Conservation (phyloP, 805 yeast species). For the Candida caryicola region DNA sequence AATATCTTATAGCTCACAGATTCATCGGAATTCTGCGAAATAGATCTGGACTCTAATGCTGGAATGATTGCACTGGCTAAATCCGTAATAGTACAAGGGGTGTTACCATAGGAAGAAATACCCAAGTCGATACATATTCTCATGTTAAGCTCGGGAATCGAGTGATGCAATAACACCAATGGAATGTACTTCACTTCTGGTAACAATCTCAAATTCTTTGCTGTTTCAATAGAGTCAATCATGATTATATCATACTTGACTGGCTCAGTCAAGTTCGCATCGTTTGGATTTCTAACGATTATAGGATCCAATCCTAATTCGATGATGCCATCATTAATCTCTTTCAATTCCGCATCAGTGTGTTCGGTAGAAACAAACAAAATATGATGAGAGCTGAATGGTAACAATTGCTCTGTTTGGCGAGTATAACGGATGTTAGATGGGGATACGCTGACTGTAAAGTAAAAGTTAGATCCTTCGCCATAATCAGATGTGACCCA, state of each 20-base stretch:
- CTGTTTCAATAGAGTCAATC: conserved; percentile 76
- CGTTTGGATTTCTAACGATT: conserved; percentile 53
- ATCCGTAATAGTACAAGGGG: conserved; percentile 81
- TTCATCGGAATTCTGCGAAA: conserved; percentile 77
- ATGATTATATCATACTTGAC: conserved; percentile 75
- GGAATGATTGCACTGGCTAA: conserved; percentile 81
- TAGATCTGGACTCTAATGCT: conserved; percentile 78
- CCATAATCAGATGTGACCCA: conserved; percentile 86
- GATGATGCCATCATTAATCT: conserved; percentile 49
- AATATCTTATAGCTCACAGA: conserved; percentile 70
- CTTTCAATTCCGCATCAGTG: conserved; percentile 46
- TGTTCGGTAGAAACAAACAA: conserved; percentile 69
- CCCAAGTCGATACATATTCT: conserved; percentile 81
- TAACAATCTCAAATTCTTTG: conserved; percentile 61
- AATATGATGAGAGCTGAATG: conserved; percentile 69
- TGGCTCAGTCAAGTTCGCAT: conserved; percentile 55
- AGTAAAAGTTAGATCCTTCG: conserved; percentile 77
- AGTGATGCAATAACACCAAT: conserved; percentile 71
- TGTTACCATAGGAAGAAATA: conserved; percentile 82
- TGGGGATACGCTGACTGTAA: conserved; percentile 76
- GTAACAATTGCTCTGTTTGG: conserved; percentile 65
- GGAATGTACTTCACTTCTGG: conserved; percentile 85
- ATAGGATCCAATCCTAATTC: conserved; percentile 62
- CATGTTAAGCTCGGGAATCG: conserved; percentile 74
- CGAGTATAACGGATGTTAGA: conserved; percentile 60